phyloP scores from a whole-genome alignment of 208 protist genomes.

The Phytomonas sp. region DNA sequence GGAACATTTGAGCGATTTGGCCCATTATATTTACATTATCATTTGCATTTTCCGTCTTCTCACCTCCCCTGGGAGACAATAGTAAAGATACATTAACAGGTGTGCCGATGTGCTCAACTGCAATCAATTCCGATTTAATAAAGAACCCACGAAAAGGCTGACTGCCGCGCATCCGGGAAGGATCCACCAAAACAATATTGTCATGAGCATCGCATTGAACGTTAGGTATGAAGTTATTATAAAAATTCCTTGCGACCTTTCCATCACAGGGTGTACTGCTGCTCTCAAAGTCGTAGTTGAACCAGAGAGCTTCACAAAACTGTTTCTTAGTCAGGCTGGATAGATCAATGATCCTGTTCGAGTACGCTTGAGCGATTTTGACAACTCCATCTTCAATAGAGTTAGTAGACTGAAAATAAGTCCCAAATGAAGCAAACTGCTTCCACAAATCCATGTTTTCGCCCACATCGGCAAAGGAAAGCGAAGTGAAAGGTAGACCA shows the following conservation, averaged over 20 bases:
- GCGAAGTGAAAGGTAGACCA: background rate
- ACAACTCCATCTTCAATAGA: background rate
- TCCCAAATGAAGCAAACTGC: background rate
- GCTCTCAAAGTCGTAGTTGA: background rate
- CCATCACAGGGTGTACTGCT: background rate
- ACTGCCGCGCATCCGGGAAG: background rate
- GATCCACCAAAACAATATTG: background rate
- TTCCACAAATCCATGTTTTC: background rate
- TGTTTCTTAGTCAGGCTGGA: background rate
- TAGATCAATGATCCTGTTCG: background rate
- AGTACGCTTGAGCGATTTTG: background rate
- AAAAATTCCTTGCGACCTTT: background rate
- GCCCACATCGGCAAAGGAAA: background rate
- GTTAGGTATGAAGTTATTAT: background rate
- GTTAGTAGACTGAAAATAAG: background rate
- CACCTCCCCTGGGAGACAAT: background rate
- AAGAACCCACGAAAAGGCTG: background rate
- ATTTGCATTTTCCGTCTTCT: background rate
- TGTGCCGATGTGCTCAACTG: background rate
- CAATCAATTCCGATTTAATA: background rate
- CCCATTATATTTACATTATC: background rate
- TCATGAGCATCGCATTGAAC: background rate
- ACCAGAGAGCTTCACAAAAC: background rate
- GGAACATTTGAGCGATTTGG: background rate
- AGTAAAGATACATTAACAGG: background rate